Percentiles rank a stretch among this genome's conserved stretches.
Conservation (phyloP, 2,329 filamentous ascomycete species). For the Keithomyces neogunnii region DNA sequence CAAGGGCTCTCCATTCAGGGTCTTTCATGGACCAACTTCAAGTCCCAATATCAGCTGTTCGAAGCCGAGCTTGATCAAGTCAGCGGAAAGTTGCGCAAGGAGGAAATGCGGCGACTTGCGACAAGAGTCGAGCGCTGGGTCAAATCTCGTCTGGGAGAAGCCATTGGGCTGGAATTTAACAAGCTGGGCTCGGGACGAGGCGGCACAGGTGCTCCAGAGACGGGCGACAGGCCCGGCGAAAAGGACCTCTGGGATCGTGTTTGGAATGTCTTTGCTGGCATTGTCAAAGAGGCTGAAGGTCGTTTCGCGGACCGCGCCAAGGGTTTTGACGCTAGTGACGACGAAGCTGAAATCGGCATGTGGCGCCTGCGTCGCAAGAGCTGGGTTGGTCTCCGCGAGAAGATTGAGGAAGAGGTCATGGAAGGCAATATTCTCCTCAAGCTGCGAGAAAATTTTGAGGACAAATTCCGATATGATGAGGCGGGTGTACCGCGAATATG, state of each 20-base stretch:
- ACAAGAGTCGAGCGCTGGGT: slow-evolving; percentile 93
- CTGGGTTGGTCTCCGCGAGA: slow-evolving; percentile 82
- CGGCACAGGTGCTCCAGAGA: slow-evolving; percentile 71
- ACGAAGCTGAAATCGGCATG: slow-evolving; percentile 84
- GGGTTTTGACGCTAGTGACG: slow-evolving; percentile 85
- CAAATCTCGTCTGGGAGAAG: slow-evolving; percentile 75
- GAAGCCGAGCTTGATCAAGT: slow-evolving; percentile 89
- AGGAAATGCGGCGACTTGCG: slow-evolving; percentile 91
- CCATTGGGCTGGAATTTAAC: slow-evolving; percentile 89
- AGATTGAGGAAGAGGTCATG: slow-evolving; percentile 96
- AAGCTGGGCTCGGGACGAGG: slow-evolving; percentile 83
- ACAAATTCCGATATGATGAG: slow-evolving; percentile 98
- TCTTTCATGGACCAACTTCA: slow-evolving; percentile 82
- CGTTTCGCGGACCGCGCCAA: slow-evolving; percentile 82
- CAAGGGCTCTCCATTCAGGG: slow-evolving; percentile 66
- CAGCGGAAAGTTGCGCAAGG: slow-evolving; percentile 74
- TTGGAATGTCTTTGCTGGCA: slow-evolving; percentile 76
- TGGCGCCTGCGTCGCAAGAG: slow-evolving; percentile 92
- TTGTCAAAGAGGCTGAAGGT: slow-evolving; percentile 76
- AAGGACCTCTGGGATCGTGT: slow-evolving; percentile 93
- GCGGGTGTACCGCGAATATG: slow-evolving; percentile 91
- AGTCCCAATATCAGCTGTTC: slow-evolving; percentile 69
- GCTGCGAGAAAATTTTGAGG: slow-evolving; percentile 95
- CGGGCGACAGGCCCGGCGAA: slow-evolving; percentile 67
- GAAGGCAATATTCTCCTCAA: slow-evolving; percentile 94